Conservation (phyloP, 345 rosid species). For the Ceriops decandra region DNA sequence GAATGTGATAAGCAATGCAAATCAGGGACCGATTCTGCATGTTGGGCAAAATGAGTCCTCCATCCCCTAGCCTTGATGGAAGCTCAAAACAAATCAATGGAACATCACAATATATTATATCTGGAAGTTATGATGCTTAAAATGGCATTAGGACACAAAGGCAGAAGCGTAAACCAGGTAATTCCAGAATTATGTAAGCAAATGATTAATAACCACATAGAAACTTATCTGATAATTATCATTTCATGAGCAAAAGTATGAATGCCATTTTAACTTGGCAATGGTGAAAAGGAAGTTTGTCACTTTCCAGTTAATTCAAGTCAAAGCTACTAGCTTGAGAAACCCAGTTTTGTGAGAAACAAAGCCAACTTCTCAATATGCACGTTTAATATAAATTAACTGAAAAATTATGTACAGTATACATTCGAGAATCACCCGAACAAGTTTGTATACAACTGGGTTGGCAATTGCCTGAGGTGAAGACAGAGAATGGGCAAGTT, state of each 20-base stretch:
- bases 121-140: not conserved
- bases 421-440: conserved; percentile 51
- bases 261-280: no score
- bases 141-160: not conserved
- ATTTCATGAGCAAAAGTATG: not conserved
- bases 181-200: not conserved
- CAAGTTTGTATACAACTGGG: conserved; percentile 88
- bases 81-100: not conserved
- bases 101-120: not conserved
- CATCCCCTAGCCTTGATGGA: not conserved
- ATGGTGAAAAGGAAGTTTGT: not conserved
- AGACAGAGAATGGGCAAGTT: conserved; percentile 36
- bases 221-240: not conserved
- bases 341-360: not conserved
- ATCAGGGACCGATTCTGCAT: not conserved
- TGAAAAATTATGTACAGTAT: not conserved
- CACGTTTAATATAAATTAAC: not conserved
- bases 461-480: conserved; percentile 47
- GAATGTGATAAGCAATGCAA: no score
- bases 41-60: not conserved
- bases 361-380: not conserved
- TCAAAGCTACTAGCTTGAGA: not conserved
- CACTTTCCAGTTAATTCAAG: not conserved
- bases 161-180: not conserved
- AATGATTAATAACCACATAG: not conserved